Percentiles rank a stretch among this genome's conserved stretches.
These are phyloP conservation scores for Lathyrus oleraceus DNA, from an alignment of 306 rosid species.

Conservation along the genomic window DNA sequence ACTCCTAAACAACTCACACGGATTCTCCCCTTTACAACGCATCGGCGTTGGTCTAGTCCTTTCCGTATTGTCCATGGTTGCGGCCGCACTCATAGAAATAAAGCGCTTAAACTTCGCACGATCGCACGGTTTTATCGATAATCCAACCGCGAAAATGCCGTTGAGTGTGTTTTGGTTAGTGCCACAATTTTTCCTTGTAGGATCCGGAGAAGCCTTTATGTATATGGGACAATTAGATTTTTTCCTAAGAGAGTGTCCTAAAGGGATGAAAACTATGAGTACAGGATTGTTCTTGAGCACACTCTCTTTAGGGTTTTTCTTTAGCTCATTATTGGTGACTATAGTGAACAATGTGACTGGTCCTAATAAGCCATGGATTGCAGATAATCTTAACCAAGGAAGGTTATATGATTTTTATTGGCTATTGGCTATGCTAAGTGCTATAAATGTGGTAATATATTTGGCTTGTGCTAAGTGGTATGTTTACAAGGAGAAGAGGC, in stretches of 20 bases:
- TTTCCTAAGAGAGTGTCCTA: constrained; percentile 79
- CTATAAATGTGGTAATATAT: constrained; percentile 59
- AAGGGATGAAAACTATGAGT: constrained; percentile 94
- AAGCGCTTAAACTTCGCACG: constrained; percentile 52
- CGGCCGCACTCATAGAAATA: constrained; percentile 55
- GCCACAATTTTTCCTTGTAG: constrained; percentile 83
- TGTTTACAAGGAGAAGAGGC: constrained; percentile 79
- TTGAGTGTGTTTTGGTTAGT: constrained; percentile 74
- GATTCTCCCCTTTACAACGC: constrained; percentile 66
- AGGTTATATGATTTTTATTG: constrained; percentile 83
- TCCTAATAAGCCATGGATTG: constrained; percentile 66
- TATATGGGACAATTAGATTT: constrained; percentile 85
- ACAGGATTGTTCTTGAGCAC: constrained; percentile 87
- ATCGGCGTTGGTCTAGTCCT: constrained; percentile 64
- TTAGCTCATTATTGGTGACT: constrained; percentile 69
- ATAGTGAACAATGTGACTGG: constrained; percentile 66
- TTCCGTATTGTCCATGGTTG: constrained; percentile 61
- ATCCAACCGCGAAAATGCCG: constrained; percentile 44
- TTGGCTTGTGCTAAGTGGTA: constrained; percentile 78
- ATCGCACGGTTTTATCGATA: constrained; percentile 37
- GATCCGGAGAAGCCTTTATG: constrained; percentile 81
- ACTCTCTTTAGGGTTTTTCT: constrained; percentile 72
- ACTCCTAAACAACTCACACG: constrained; percentile 54
- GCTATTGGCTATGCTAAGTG: constrained; percentile 75
- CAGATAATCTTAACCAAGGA: constrained; percentile 73